These are phyloP conservation scores for Periconia sp. DNA, from an alignment of 2,329 filamentous ascomycete species.

Conservation along the genomic window DNA sequence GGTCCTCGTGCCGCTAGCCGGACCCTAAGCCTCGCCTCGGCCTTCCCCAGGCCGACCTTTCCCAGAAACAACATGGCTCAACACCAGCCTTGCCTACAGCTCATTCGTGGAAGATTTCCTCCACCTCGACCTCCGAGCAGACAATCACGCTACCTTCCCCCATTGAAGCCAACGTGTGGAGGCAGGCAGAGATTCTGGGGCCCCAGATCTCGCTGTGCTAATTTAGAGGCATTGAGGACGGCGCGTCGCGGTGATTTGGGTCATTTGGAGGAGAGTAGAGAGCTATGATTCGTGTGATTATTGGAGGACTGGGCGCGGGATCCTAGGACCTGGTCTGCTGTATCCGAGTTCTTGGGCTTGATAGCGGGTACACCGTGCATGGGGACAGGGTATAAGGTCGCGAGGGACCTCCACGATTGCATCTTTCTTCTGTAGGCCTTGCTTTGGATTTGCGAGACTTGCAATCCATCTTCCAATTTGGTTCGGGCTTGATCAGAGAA, in stretches of 20 bases:
- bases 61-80: conserved; percentile 3
- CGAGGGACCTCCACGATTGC: conserved; percentile 7
- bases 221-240: conserved; percentile 7
- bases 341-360: conserved; percentile 30
- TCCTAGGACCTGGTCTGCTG: conserved; percentile 23
- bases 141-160: conserved; percentile 1
- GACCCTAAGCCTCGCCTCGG: conserved; percentile 15
- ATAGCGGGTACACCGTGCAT: conserved; percentile 22
- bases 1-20: not conserved
- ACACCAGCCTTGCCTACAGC: conserved; percentile 3
- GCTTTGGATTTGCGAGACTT: conserved; percentile 7
- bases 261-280: not conserved
- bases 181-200: conserved; percentile 18
- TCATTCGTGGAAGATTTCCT: conserved; percentile 37
- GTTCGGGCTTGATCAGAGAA: too few relatives aligned
- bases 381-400: conserved; percentile 27
- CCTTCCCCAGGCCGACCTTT: conserved; percentile 14
- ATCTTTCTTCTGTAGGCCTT: conserved; percentile 9
- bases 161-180: conserved; percentile 20
- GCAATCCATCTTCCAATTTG: too few relatives aligned
- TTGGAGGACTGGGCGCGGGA: conserved; percentile 14
- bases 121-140: conserved; percentile 15
- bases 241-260: conserved; percentile 3
- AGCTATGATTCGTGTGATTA: conserved; percentile 40
- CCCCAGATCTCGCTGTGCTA: too few relatives aligned